Evolutionary conservation across 2,329 filamentous ascomycete species (phyloP).

Genomic region (Leptographium radiaticola): DNA sequence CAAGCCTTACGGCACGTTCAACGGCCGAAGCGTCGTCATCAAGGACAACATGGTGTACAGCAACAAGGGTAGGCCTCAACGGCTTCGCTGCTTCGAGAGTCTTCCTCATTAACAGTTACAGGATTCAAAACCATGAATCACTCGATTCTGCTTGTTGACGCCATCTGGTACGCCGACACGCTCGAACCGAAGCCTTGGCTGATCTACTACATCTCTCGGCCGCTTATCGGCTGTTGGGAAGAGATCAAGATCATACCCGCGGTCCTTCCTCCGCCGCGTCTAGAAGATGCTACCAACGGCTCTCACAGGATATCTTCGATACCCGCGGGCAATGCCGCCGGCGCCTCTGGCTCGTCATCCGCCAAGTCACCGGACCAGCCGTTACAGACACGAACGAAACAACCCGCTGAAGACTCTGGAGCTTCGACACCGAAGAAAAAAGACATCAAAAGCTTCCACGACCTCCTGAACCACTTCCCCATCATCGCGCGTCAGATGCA

Average conservation of each 20-base stretch:
- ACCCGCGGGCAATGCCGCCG: background rate
- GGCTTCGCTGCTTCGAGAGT: no score
- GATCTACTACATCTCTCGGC: constrained; percentile 87
- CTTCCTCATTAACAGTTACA: constrained; percentile 20
- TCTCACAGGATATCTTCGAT: background rate
- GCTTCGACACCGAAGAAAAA: constrained; percentile 56
- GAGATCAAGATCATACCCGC: constrained; percentile 60
- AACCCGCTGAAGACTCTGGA: constrained; percentile 20
- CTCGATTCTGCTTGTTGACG: constrained; percentile 72
- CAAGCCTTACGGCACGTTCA: constrained; percentile 84
- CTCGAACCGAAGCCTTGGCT: constrained; percentile 89
- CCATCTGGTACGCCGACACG: constrained; percentile 79
- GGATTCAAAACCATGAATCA: constrained; percentile 88
- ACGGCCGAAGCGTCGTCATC: constrained; percentile 83
- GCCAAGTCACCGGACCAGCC: background rate
- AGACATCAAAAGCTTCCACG: constrained; percentile 80
- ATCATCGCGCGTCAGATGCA: constrained; percentile 97
- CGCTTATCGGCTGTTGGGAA: constrained; percentile 74
- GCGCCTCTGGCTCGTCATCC: constrained; percentile 10
- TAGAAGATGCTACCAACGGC: background rate
- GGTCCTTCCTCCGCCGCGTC: constrained; percentile 27
- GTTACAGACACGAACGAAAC: background rate
- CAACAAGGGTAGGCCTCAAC: constrained; percentile 68
- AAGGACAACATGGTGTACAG: constrained; percentile 90
- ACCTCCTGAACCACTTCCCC: constrained; percentile 81